These are phyloP conservation scores for Colletotrichum truncatum DNA, from an alignment of 2,329 filamentous ascomycete genomes.

Conservation along the genomic window DNA sequence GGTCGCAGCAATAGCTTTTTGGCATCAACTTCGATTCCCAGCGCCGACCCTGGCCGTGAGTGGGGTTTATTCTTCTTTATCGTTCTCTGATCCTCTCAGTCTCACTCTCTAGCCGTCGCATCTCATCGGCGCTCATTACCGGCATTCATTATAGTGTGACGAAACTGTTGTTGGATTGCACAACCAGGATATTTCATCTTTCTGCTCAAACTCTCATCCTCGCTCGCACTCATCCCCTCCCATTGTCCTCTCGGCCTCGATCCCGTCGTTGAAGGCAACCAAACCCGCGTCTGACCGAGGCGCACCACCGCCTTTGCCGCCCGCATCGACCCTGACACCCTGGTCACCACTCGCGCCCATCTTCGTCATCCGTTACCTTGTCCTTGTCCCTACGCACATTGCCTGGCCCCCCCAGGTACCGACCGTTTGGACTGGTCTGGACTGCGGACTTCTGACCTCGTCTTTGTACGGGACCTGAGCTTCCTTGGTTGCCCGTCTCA, in stretches of 20 bases:
- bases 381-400: constrained; percentile 5
- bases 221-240: not conserved
- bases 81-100: not conserved
- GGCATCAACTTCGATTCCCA: constrained; percentile 11
- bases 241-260: not conserved
- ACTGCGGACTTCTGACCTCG: not conserved
- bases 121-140: not conserved
- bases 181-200: too few relatives aligned
- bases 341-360: not conserved
- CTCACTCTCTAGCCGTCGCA: not conserved
- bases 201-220: not conserved
- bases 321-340: not conserved
- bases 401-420: constrained; percentile 6
- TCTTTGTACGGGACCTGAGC: not conserved
- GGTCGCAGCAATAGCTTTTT: constrained; percentile 6
- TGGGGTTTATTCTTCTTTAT: not conserved
- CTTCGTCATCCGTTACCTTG: not conserved
- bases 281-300: constrained; percentile 26
- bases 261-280: not conserved
- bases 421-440: constrained; percentile 26
- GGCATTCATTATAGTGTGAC: too few relatives aligned
- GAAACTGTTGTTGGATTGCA: too few relatives aligned
- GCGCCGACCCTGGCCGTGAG: not conserved
- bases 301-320: constrained; percentile 26
- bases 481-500: not conserved